Conservation (phyloP, 2,329 filamentous ascomycete species). For the Pseudogymnoascus sp. region DNA sequence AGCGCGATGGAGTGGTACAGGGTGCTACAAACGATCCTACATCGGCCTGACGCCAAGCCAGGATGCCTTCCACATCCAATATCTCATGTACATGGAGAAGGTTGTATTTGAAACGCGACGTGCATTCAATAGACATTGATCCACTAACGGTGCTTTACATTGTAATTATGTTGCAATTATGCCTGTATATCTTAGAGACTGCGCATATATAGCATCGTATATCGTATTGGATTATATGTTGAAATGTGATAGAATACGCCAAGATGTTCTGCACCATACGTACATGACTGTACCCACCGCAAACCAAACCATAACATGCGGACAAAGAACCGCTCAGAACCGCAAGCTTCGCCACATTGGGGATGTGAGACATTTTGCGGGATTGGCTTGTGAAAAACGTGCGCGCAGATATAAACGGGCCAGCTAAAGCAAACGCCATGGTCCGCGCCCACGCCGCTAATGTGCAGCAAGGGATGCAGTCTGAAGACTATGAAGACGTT, state of each 20-base stretch:
- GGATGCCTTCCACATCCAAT: background rate
- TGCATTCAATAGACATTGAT: background rate
- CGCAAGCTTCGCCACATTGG: constrained; percentile 2
- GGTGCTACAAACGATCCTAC: background rate
- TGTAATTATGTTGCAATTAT: background rate
- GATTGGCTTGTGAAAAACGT: background rate
- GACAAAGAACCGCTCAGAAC: background rate
- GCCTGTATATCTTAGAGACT: background rate
- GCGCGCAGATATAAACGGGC: background rate
- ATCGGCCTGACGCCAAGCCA: background rate
- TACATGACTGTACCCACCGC: background rate
- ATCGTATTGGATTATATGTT: background rate
- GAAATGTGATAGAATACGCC: constrained; percentile 1
- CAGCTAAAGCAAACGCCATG: background rate
- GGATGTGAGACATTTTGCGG: background rate
- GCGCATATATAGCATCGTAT: background rate
- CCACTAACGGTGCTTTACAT: background rate
- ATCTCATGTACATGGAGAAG: background rate
- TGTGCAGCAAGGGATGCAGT: background rate
- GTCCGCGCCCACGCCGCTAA: background rate
- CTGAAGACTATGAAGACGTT: background rate
- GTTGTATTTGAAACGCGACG: constrained; percentile 1
- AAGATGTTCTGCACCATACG: background rate
- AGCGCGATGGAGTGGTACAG: background rate
- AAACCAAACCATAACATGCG: background rate